These are phyloP conservation scores for Cucumis sativus DNA, from an alignment of 306 rosid species.

Conservation along the genomic window Cucumber_9930_V3 NC_026661.2:21275501-21276000, in stretches of 20 bases:
- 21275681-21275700: not conserved
- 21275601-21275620: not conserved
- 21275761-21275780: slow-evolving; percentile 74
- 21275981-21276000: not conserved
- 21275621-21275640: not conserved
- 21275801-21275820: slow-evolving; percentile 68
- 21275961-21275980: not conserved
- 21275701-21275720: slow-evolving; percentile 35
- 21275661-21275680: slow-evolving; percentile 10
- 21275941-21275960: not conserved
- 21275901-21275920: not conserved
- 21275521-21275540: not conserved
- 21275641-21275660: not conserved
- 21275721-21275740: slow-evolving; percentile 53
- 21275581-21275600: not conserved
- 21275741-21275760: slow-evolving; percentile 57
- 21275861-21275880: slow-evolving; percentile 62
- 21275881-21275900: not conserved
- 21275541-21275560: not conserved
- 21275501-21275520: not conserved
- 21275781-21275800: slow-evolving; percentile 81
- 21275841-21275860: slow-evolving; percentile 73
- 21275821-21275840: slow-evolving; percentile 65
- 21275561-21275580: not conserved
- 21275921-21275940: not conserved